Evolutionary conservation across 176 grass and related monocot genomes (phyloP), one percentile per base, ranked within the genome.

Genomic region (Triticum timopheevii): DNA sequence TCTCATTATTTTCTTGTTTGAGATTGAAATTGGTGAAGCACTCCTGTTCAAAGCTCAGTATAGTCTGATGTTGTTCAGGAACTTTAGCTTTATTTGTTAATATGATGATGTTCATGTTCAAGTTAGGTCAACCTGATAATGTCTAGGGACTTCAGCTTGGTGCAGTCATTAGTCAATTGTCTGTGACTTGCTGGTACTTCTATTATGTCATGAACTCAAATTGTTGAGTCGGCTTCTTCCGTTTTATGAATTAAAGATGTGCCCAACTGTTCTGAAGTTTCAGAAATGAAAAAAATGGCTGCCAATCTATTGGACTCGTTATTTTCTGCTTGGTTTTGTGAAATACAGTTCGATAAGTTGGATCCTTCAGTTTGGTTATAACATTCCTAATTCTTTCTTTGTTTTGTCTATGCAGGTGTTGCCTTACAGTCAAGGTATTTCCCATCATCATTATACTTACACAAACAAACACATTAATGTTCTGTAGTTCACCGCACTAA

Each of bases 351-450:
- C 1, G 1, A 59, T 28, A 22, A 20, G 58, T 40, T 56, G 8
- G 3, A 30, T 33, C 24, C 5, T 67, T 54, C 31, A 71, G 5
- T 83, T 73, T 65, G 66, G 13, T 44, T 67, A 9, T 78, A n/a
- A 5, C 10, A 28, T 42, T 64, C 2, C 72, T 89, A 82, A 88
- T 31, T 25, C 6, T 12, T 88, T 70, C 47, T 80, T 27, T 20
- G 13, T 78, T 77, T 59, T 59, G 58, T n/a, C 7, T 38, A 23
- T 85, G 65, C 90, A 98, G 96, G 88, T 98, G 96, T 35, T 98
- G 96, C 88, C 93, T 98, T 78, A 96, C 96, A 78, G 96, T 98
- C 27, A 98, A 98, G 96, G 96, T 98, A 88, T 90, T 84, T 22
- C 22, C 31, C 36, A 36, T 75, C 36, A 35, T 75, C 42, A 80